A percentile compares a stretch with the other conserved stretches of the same genome.
phyloP scores from a whole-genome alignment of 2,329 filamentous ascomycete genomes.

The Colletotrichum tanaceti region DNA sequence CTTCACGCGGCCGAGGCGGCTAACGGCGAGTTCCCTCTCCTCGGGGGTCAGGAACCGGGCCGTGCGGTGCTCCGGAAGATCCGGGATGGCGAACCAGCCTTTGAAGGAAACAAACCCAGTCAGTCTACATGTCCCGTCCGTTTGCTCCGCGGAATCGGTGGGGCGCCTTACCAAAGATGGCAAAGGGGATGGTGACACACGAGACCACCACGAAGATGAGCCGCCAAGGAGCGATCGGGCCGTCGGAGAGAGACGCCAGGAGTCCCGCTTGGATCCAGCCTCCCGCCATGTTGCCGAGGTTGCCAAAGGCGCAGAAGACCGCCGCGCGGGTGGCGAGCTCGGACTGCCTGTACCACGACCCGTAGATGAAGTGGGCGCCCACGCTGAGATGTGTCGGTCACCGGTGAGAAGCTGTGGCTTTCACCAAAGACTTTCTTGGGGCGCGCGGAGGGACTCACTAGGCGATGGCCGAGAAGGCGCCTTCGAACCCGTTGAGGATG shows the following conservation, averaged over 20 bases:
- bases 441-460: constrained; percentile 47
- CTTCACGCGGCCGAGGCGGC: constrained; percentile 48
- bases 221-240: constrained; percentile 54
- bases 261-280: constrained; percentile 59
- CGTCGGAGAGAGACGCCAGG: constrained; percentile 50
- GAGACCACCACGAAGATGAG: constrained; percentile 58
- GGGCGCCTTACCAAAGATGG: constrained; percentile 50
- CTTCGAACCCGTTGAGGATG: constrained; percentile 57
- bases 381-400: constrained; percentile 40
- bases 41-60: constrained; percentile 54
- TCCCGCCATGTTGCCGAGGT: constrained; percentile 57
- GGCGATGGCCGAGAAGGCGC: constrained; percentile 56
- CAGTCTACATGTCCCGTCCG: background rate
- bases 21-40: constrained; percentile 52
- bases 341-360: constrained; percentile 57
- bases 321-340: constrained; percentile 56
- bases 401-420: constrained; percentile 43
- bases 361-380: constrained; percentile 58
- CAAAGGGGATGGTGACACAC: constrained; percentile 55
- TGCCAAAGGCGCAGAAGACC: constrained; percentile 56
- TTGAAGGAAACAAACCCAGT: no score
- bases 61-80: constrained; percentile 54
- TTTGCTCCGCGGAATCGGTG: background rate
- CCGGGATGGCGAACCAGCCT: constrained; percentile 59
- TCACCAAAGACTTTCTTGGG: no score